Evolutionary conservation across 148 eudicot species (phyloP), one percentile per base, ranked within the genome.

Genomic region (Fagopyrum tataricum): DNA sequence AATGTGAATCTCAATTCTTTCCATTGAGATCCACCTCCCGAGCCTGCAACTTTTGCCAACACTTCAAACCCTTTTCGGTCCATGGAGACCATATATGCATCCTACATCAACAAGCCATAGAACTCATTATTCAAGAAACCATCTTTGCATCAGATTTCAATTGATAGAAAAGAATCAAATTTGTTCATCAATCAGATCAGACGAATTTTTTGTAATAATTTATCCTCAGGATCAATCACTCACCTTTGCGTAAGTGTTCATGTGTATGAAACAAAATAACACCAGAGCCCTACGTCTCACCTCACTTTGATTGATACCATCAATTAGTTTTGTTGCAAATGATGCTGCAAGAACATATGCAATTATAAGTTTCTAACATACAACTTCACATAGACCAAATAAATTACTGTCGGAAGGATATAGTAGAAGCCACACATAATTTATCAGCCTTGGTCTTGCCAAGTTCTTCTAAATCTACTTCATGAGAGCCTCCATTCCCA

Each of bases 231-330:
- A 81, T 53, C 58, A 61, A 40, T 39, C 20, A 68, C 81, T 75
- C 70, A 93, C 98, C 97, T 82, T 91, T 39, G 87, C 91, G 74
- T 83, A 47, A 67, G 61, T 81, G 55, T 93, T 91, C 73, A 84
- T 77, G 80, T 79, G 79, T 43, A 89, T 75, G 58, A 85, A 74
- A 72, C 94, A 89, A 73, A 91, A 83, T 76, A 93, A 83, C 75
- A 87, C 74, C 44, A 93, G 88, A 58, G 91, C 95, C 79, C 96
- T 85, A 51, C 97, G 97, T 81, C 97, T 85, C 73, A 66, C 82
- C 74, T 89, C 95, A 77, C 86, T 89, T 85, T 80, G 94, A 87
- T 93, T 93, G 76, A 91, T 89, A 61, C 98, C 98, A 78, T 93
- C 95, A 41, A 93, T 84, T 48, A 93, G 75, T 83, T 92, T 86